Percentiles rank a stretch among this genome's conserved stretches.
Evolutionary conservation across 2,329 filamentous ascomycete genomes (phyloP).

Genomic region (Albifimbria verrucaria): DNA sequence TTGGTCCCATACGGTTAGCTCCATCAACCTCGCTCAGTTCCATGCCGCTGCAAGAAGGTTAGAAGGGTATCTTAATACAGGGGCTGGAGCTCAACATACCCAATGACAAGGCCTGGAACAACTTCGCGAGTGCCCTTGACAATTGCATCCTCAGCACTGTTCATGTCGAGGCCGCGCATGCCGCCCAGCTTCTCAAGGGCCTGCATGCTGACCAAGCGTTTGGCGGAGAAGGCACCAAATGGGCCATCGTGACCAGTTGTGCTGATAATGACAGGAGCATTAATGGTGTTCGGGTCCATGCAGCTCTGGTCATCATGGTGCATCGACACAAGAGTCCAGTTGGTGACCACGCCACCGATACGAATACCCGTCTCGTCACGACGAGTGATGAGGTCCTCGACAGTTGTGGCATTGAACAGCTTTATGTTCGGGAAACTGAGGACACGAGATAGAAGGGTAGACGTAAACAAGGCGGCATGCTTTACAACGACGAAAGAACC

Average conservation of each 20-base stretch:
- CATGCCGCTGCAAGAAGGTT: conserved; percentile 57
- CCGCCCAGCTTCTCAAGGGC: conserved; percentile 79
- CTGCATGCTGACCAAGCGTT: conserved; percentile 87
- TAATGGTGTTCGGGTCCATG: conserved; percentile 98
- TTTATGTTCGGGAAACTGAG: conserved; percentile 86
- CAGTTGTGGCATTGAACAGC: conserved; percentile 91
- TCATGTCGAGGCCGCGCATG: conserved; percentile 94
- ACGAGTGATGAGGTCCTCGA: conserved; percentile 90
- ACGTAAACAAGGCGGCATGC: conserved; percentile 90
- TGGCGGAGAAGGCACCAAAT: conserved; percentile 87
- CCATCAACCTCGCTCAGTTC: conserved; percentile 88
- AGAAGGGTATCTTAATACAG: conserved; percentile 66
- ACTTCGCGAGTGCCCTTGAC: conserved; percentile 89
- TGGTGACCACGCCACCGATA: conserved; percentile 87
- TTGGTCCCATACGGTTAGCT: conserved; percentile 71
- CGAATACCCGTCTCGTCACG: conserved; percentile 55
- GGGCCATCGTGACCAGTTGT: conserved; percentile 90
- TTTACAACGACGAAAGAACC: conserved; percentile 82
- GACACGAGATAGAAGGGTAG: conserved; percentile 79
- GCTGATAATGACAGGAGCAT: conserved; percentile 81
- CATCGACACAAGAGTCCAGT: conserved; percentile 90
- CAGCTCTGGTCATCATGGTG: conserved; percentile 87
- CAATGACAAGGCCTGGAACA: conserved; percentile 84
- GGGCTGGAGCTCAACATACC: conserved; percentile 62
- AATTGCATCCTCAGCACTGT: conserved; percentile 85